Evolutionary conservation across 495 filamentous ascomycete genomes (phyloP), one percentile per base, ranked within the genome.

Genomic region (Parmelia sp.): DNA sequence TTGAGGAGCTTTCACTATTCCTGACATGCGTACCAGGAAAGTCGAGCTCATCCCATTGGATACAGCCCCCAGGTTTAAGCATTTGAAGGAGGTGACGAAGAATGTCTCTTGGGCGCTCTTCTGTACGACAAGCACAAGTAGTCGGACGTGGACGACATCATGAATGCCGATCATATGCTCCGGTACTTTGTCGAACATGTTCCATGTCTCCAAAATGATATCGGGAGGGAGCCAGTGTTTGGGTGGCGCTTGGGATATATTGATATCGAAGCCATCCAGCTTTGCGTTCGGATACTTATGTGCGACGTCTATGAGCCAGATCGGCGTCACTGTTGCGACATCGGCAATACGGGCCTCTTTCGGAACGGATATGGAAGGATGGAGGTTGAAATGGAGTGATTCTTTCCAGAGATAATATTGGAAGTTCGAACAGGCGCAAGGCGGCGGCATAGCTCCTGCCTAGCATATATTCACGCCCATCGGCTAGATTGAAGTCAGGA

Each of bases 121-220:
- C 45, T 66, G 25, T 12, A 70, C 55, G 40, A 71, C 59, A 56
- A 61, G 51, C 27, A 60, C 44, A 23, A 71, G 60, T 29, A 62
- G 55, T 14, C 59, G 59, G 36, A 70, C 60, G 25, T 71, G 70
- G 21, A 70, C 66, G 19, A 71, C 57, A 51, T 71, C 70, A 27
- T 68, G 70, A n/a, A 29, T 45, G 6, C 59, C 70, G 8, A 66
- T 57, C 51, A 71, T 39, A 17, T 64, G 47, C 39, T 40, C 63
- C 21, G 65, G 68, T 12, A 66, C n/a, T 2, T 40, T 44, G 33
- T 62, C 47, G 23, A 68, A 56, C 9, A 70, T 36, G 58, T 70
- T 60, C 11, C 62, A 61, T 27, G 56, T 57, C 8, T 58, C 37
- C 27, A 71, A 56, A 17, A 35, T 57, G 42, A 70, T 60, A 29